Base-by-base conservation (phyloP, 2,329 filamentous ascomycete species). In the Apiospora hydei region DNA sequence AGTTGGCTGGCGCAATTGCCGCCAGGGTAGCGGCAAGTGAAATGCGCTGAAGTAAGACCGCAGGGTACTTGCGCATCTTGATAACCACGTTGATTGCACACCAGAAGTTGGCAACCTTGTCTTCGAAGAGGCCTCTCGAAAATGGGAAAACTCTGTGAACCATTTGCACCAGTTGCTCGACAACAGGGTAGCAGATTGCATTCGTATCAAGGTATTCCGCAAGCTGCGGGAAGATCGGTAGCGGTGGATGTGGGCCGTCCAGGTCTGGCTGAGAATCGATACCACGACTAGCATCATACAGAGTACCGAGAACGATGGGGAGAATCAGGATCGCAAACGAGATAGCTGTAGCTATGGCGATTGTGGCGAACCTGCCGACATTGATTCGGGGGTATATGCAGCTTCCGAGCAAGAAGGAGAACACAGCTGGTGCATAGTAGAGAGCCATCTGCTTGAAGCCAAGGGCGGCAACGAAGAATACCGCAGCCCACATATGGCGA, bases 361-460 rank as follows among this genome's bases (percentile, higher is more conserved):
- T 96, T 10, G 89, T 89, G 5, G 96, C 75, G 34, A 98, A 89
- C 3, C 94, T 90, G 0, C 87, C 81, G 2, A 91, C 77, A 71
- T 92, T 91, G 77, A 95, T 83, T 14, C 87, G 86, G 0, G 95
- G 95, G 74, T 91, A 92, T n/a, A 97, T 77, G 79, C 95, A 98
- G 78, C 92, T 91, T 11, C 96, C 96, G 0, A 98, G 86, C 1
- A 99, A 90, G 79, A 95, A 99, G 44, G 94, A 93, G 81, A 98
- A 98, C 72, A 98, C 92, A 26, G 92, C 92, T 18, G 97, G 95
- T 3, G 97, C 95, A 82, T 98, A 99, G 84, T 98, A 99, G 21
- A 99, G 87, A 0, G 96, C 96, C 97, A 99, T 99, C 82, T 99
- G 96, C 86, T 99, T 99, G 87, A 98, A 99, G 7, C 94, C 94